Base-by-base conservation (phyloP, 768 basidiomycete genomes). In the Paxillus ammoniavirescens region DNA sequence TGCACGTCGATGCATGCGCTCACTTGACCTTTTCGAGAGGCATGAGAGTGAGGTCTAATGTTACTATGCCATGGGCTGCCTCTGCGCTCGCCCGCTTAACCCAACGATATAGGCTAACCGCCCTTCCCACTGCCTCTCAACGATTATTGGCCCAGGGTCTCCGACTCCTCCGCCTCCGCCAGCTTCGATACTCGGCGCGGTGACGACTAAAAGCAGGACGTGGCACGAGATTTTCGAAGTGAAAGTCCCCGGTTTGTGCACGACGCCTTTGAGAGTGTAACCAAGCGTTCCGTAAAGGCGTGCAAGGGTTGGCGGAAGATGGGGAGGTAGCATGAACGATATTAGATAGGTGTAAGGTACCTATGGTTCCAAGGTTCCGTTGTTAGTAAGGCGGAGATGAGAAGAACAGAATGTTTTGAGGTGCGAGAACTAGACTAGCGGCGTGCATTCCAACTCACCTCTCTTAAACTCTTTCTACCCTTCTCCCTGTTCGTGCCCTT, bases 321-420 rank as follows among this genome's bases (percentile, higher is more conserved):
- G 76, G 5, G 84, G 74, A 0, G 95, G 93, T 50, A 99, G 84
- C 9, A 87, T 73, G 67, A 98, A 94, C 5, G 92, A 93, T 61
- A 99, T 90, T 1, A 96, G 96, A 69, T 93, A 98, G 14, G 91
- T 93, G 67, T 98, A n/a, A 98, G 5, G 86, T 89, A 33, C 95
- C 95, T 91, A 58, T 8, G 40, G 35, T 46, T 36, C 21, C n/a
- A 51, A 35, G 50, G 50, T 33, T 49, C 8, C 53, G 49, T 56
- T 53, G 18, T 58, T 37, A 33, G n/a, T 49, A 8, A 30, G 30
- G 36, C 10, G 26, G 26, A 6, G 26, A 31, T 10, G 18, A 42
- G 37, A 8, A 37, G 9, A 8, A 3, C 4, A 42, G 49, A 18
- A 5, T 49, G 26, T 26, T 26, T 26, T 14, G 23, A 50, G n/a